A percentile compares a stretch with the other conserved stretches of the same genome.
Conservation (phyloP, 441 rosid genomes). For the Arabidopsis hybrid region DNA sequence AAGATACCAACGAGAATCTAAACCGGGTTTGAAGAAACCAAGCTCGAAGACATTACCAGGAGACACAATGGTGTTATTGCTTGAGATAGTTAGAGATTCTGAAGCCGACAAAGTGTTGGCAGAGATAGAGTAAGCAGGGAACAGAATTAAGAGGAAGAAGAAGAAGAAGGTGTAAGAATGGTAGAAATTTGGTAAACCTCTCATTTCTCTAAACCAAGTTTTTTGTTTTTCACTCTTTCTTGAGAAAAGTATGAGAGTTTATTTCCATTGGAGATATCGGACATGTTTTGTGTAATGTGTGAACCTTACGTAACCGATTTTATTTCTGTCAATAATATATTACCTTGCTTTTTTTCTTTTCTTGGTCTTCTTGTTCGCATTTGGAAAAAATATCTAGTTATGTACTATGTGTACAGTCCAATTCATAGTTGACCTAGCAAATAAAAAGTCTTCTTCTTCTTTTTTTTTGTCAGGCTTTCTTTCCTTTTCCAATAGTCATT, state of each 20-base stretch:
- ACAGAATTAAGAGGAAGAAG: constrained; percentile 34
- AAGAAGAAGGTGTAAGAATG: constrained; percentile 30
- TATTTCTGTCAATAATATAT: neutral
- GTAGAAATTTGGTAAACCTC: constrained; percentile 29
- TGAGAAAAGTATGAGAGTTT: constrained; percentile 1
- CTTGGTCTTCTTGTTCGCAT: constrained; percentile 23
- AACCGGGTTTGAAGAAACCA: constrained; percentile 57
- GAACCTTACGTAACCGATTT: constrained; percentile 9
- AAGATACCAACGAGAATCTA: constrained; percentile 47
- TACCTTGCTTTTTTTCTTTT: neutral
- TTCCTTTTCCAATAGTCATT: neutral
- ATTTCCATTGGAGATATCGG: constrained; percentile 24
- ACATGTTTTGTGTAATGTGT: constrained; percentile 27
- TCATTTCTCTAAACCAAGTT: constrained; percentile 23
- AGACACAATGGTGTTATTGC: constrained; percentile 53
- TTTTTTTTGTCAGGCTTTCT: neutral
- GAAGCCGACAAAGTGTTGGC: constrained; percentile 40
- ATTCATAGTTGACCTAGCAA: constrained; percentile 32
- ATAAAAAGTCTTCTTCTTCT: neutral
- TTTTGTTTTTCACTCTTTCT: neutral
- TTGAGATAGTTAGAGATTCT: constrained; percentile 40
- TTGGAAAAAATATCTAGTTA: neutral
- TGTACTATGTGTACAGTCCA: neutral
- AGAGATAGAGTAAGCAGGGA: constrained; percentile 31
- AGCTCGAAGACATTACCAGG: constrained; percentile 52